Percentiles rank a stretch among this genome's conserved stretches.
phyloP scores from a whole-genome alignment of 202 grass and related monocot species.

The Cymbopogon flexuosus region DNA sequence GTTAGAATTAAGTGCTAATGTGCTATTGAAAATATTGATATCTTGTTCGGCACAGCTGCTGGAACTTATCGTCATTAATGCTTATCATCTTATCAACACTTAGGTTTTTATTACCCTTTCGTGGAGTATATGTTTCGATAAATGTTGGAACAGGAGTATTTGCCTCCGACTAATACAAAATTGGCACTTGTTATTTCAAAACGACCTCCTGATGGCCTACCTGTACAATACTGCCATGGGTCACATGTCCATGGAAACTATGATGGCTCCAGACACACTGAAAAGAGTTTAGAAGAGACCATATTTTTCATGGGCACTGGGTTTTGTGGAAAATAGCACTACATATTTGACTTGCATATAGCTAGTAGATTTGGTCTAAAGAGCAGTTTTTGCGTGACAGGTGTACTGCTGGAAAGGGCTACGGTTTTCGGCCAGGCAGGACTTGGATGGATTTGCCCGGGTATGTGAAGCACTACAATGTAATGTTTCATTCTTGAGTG shows the following conservation, averaged over 20 bases:
- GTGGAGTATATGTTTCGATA: background rate
- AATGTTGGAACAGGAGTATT: background rate
- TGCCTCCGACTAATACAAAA: background rate
- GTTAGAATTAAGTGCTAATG: background rate
- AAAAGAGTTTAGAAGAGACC: background rate
- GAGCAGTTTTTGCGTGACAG: constrained; percentile 35
- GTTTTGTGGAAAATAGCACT: background rate
- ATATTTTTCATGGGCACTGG: background rate
- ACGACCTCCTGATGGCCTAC: background rate
- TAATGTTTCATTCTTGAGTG: background rate
- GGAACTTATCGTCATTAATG: background rate
- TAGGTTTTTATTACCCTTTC: background rate
- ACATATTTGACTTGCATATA: background rate
- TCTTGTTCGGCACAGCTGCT: background rate
- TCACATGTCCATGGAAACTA: too few relatives aligned
- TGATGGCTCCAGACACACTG: background rate
- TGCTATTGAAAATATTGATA: background rate
- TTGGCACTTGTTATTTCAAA: background rate
- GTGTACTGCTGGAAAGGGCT: constrained; percentile 98
- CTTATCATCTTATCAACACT: background rate
- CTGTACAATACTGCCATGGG: background rate
- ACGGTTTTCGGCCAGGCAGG: constrained; percentile 77
- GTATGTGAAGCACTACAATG: constrained; percentile 36
- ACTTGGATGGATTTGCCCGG: constrained; percentile 81
- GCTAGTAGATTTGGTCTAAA: constrained; percentile 12